Base-by-base conservation (phyloP, 2,329 filamentous ascomycete species). In the Elsinoe fawcettii region DNA sequence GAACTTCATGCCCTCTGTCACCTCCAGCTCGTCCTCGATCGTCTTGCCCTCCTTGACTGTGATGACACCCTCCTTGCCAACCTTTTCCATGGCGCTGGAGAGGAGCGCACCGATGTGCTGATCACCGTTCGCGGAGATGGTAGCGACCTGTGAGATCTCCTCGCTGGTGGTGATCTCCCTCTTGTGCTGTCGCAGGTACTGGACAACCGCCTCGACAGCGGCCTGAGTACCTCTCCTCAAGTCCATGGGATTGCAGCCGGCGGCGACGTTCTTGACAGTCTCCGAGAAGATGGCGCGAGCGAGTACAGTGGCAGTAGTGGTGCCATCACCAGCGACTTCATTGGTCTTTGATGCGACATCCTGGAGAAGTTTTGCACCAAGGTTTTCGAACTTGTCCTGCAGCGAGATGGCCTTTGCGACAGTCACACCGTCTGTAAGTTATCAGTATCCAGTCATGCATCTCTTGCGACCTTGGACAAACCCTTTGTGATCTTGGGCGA, bases 21-120 rank as follows among this genome's bases (percentile, higher is more conserved):
- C 86, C 79, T 99, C 93, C 58, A 99, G 87, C 84, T 99, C 93
- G 67, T 99, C 93, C 69, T 88, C 85, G 71, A 95, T 86, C 60
- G 93, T 97, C 87, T 97, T 99, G 73, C 93, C 93, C 82, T 99
- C 93, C 87, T 99, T 99, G 71, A 97, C 92, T 59, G 93, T 99
- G 75, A 99, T 99, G 70, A 99, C 93, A 81, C 93, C 93, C 80
- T 99, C 93, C 84, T 99, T 99, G 76, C 93, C 93, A 63, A 99
- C 93, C 83, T 95, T 96, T 83, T 99, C 93, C 93, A 99, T 99
- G 66, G 93, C 93, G 72, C 85, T 96, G 71, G 93, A 91, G 74
- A 99, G 93, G 71, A 99, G 84, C 77, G 90, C 86, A 68, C 93
- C 93, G 69, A 99, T 89, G 77, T 96, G 91, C 59, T 84, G 84